Evolutionary conservation across 2,329 filamentous ascomycete species (phyloP), one percentile per base, ranked within the genome.

Genomic region (Blumeriella jaapii): DNA sequence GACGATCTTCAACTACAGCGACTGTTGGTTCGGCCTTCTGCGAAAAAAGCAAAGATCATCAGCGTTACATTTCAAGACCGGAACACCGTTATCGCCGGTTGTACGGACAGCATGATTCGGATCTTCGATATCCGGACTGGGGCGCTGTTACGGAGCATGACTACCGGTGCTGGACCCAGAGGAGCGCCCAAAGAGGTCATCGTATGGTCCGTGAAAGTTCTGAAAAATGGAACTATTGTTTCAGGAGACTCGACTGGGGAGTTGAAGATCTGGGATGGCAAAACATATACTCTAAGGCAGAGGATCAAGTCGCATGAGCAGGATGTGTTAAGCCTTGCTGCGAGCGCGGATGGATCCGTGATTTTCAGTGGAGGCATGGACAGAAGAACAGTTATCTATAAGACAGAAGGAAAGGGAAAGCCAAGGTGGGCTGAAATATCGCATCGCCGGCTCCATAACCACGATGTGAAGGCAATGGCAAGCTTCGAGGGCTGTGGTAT

Each of bases 221-320:
- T 96, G 19, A 74, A 81, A 7, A 82, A 83, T 52, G 87, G 86
- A 31, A 85, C 91, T 47, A 91, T 98, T 42, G 78, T 96, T 9
- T 94, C 87, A 2, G 91, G 85, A 32, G 91, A 98, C 57, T 96
- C 91, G 3, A 87, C 86, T 4, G 91, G 91, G 19, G 86, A 96
- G 55, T 69, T 98, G 25, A 78, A 84, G 46, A 83, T 96, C 54
- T 98, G 87, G 81, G 85, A 93, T 55, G 84, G 85, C 37, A 87
- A 82, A 61, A 93, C 84, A 34, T 94, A 89, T 57, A 87, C 86
- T 4, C 75, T 94, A 49, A 70, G 76, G 22, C 91, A 98, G 55
- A 72, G 87, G 32, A 74, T 98, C 36, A 78, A 86, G 52, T 78
- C 80, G 16, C 91, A 98, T 55, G 78, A 84, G 47, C 84, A 89